These are phyloP conservation scores for Plasmodium coatneyi DNA, from an alignment of 169 alveolate species.

Conservation along the genomic window DNA sequence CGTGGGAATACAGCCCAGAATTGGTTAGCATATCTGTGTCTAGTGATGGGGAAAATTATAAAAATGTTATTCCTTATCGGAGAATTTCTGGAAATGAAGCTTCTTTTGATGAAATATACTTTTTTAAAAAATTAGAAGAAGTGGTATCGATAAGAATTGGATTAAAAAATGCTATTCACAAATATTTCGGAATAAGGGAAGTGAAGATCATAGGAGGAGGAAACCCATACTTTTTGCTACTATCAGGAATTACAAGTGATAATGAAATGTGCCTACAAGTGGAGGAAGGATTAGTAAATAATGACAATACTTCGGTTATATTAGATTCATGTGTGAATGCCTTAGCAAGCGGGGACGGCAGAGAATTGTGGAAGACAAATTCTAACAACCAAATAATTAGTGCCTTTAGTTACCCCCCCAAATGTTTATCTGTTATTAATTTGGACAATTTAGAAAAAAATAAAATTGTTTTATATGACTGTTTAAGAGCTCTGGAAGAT, in stretches of 20 bases:
- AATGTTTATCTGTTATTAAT: constrained; percentile 43
- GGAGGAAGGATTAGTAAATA: constrained; percentile 85
- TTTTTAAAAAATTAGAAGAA: constrained; percentile 53
- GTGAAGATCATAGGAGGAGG: constrained; percentile 91
- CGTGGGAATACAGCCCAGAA: constrained; percentile 91
- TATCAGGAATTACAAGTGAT: constrained; percentile 89
- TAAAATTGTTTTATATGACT: constrained; percentile 80
- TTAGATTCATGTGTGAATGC: constrained; percentile 88
- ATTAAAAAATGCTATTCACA: constrained; percentile 85
- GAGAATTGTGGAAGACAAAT: constrained; percentile 85
- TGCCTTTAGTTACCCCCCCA: constrained; percentile 72
- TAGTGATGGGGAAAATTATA: constrained; percentile 86
- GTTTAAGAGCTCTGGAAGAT: constrained; percentile 86
- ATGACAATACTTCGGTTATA: constrained; percentile 84
- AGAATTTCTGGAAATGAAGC: constrained; percentile 83
- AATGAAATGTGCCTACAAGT: constrained; percentile 92
- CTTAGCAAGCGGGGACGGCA: constrained; percentile 80
- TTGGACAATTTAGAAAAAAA: constrained; percentile 49
- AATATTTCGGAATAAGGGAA: constrained; percentile 91
- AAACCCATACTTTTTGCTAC: constrained; percentile 87
- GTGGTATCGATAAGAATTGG: constrained; percentile 85
- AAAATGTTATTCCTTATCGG: constrained; percentile 85
- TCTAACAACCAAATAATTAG: constrained; percentile 83
- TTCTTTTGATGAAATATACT: constrained; percentile 31
- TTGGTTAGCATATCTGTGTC: constrained; percentile 84